Conservation (phyloP, 495 filamentous ascomycete species). For the Podospora sp. region DNA sequence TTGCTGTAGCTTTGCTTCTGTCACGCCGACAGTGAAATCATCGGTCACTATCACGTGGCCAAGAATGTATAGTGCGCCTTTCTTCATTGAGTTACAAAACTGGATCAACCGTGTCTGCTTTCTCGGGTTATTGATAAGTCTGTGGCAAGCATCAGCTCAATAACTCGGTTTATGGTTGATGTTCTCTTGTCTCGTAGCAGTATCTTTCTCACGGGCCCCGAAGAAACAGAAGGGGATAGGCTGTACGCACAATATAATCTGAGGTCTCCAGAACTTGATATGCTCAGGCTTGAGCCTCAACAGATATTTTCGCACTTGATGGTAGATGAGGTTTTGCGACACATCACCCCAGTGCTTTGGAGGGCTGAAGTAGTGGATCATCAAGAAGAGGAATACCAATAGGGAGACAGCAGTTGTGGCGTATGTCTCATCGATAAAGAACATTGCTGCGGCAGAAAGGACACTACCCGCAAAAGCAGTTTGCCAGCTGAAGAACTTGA, state of each 20-base stretch:
- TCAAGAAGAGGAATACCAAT: constrained; percentile 72
- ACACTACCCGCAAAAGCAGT: constrained; percentile 75
- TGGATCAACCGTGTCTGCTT: constrained; percentile 79
- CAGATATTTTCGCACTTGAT: constrained; percentile 88
- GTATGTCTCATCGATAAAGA: constrained; percentile 85
- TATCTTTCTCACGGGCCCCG: too few relatives aligned
- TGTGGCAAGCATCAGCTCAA: too few relatives aligned
- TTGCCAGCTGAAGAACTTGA: constrained; percentile 86
- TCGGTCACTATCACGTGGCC: constrained; percentile 85
- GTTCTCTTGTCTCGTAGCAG: too few relatives aligned
- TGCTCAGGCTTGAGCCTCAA: constrained; percentile 81
- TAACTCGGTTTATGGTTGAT: too few relatives aligned
- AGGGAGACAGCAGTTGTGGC: constrained; percentile 75
- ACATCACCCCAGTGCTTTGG: constrained; percentile 92
- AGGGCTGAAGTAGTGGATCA: constrained; percentile 83
- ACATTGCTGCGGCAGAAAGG: constrained; percentile 78
- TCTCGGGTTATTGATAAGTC: constrained; percentile 81
- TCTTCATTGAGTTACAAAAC: constrained; percentile 90
- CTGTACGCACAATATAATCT: constrained; percentile 78
- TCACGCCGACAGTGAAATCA: constrained; percentile 75
- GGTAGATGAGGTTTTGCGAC: constrained; percentile 85
- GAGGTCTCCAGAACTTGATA: constrained; percentile 90
- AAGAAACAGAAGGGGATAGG: too few relatives aligned
- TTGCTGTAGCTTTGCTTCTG: constrained; percentile 81
- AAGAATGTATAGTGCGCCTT: constrained; percentile 81